phyloP scores from a whole-genome alignment of 2,329 filamentous ascomycete species.

The Claviceps sp. region DNA sequence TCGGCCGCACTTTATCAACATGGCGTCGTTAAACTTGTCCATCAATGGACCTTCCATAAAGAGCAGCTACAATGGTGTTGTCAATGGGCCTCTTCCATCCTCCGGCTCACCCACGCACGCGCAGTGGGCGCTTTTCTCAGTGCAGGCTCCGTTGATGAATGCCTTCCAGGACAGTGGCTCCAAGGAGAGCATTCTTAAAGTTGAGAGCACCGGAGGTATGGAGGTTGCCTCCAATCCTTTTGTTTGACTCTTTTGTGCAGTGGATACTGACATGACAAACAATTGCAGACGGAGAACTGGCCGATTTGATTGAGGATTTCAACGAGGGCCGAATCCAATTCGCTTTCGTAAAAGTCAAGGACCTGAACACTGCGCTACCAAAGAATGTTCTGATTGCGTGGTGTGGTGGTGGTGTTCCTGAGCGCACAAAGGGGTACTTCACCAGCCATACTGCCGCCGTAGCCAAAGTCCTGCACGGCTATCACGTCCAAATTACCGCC shows the following conservation, averaged over 20 bases:
- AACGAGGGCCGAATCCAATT: slow-evolving; percentile 95
- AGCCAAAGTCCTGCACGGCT: slow-evolving; percentile 85
- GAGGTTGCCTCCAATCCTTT: background rate
- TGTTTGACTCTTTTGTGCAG: background rate
- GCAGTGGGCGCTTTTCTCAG: slow-evolving; percentile 89
- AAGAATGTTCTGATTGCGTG: slow-evolving; percentile 92
- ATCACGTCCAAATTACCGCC: slow-evolving; percentile 94
- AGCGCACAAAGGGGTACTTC: slow-evolving; percentile 96
- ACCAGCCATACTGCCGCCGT: slow-evolving; percentile 85
- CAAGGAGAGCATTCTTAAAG: slow-evolving; percentile 92
- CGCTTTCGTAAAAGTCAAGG: slow-evolving; percentile 91
- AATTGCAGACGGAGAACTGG: slow-evolving; percentile 74
- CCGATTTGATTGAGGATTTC: slow-evolving; percentile 87
- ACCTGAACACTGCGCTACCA: slow-evolving; percentile 76
- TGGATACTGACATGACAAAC: slow-evolving; percentile 9
- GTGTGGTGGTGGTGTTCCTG: slow-evolving; percentile 96
- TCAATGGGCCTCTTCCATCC: slow-evolving; percentile 36
- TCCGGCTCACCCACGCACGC: slow-evolving; percentile 66
- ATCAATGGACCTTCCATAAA: slow-evolving; percentile 73
- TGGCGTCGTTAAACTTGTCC: slow-evolving; percentile 72
- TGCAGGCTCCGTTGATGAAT: slow-evolving; percentile 81
- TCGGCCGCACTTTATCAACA: slow-evolving; percentile 22
- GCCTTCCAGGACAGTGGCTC: slow-evolving; percentile 76
- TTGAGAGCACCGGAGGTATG: slow-evolving; percentile 77
- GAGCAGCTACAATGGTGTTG: slow-evolving; percentile 55